These are phyloP conservation scores for Nitzschia putrida DNA, from an alignment of 108 stramenopile species.

Conservation along the genomic window DNA sequence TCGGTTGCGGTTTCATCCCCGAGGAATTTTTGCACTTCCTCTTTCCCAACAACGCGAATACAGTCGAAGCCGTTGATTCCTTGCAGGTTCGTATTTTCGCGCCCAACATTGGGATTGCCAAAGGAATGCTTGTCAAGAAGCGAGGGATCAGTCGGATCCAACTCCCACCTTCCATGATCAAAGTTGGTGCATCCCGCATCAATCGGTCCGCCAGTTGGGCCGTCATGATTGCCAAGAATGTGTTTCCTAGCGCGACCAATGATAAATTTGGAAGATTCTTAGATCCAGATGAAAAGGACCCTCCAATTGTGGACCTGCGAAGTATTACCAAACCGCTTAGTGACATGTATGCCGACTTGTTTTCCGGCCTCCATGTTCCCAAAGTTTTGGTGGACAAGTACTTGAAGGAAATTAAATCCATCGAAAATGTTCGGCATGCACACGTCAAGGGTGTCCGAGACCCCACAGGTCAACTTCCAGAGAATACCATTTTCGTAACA, in stretches of 20 bases:
- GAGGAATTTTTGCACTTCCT: background rate
- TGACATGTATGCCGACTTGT: background rate
- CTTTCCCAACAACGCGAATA: background rate
- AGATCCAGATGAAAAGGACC: background rate
- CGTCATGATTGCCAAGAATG: background rate
- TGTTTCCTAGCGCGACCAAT: background rate
- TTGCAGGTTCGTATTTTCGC: constrained; percentile 14
- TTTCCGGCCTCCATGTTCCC: background rate
- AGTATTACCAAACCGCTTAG: background rate
- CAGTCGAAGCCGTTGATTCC: background rate
- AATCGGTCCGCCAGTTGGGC: background rate
- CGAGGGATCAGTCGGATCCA: constrained; percentile 1
- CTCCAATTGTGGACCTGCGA: background rate
- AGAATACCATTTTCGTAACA: background rate
- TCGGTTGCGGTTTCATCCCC: constrained; percentile 12
- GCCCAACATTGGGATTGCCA: constrained; percentile 6
- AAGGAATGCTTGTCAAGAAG: constrained; percentile 5
- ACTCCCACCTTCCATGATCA: constrained; percentile 15
- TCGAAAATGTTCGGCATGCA: background rate
- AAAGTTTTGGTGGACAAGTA: background rate
- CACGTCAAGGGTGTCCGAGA: constrained; percentile 5
- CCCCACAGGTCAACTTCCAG: constrained; percentile 3
- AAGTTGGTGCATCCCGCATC: constrained; percentile 6
- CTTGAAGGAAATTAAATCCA: background rate
- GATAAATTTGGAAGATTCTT: background rate